Evolutionary conservation across 2,329 filamentous ascomycete genomes (phyloP).

Genomic region (Neonectria coccinea): DNA sequence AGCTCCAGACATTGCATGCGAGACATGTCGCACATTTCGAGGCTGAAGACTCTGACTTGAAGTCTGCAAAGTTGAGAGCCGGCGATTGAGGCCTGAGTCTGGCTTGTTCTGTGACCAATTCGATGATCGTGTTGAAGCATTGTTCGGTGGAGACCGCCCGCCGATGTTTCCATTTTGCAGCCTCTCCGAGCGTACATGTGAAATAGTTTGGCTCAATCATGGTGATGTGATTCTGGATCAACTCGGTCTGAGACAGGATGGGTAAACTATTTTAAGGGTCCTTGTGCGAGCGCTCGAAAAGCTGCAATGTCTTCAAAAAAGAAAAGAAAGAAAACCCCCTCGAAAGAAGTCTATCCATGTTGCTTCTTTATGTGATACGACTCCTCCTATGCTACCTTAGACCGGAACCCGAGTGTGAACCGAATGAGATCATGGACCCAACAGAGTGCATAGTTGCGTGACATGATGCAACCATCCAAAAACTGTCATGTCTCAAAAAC

Average conservation of each 20-base stretch:
- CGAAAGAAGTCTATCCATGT: too few relatives aligned
- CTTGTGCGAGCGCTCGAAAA: background rate
- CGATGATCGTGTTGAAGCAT: slow-evolving; percentile 59
- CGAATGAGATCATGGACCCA: slow-evolving; percentile 1
- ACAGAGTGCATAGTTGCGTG: background rate
- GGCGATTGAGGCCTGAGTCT: slow-evolving; percentile 42
- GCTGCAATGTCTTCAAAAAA: background rate
- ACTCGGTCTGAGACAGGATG: too few relatives aligned
- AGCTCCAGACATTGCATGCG: background rate
- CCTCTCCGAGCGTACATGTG: slow-evolving; percentile 70
- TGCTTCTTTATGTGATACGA: background rate
- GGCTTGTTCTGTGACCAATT: slow-evolving; percentile 64
- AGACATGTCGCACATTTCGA: background rate
- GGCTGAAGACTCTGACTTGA: background rate
- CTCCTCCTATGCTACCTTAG: background rate
- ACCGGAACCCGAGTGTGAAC: background rate
- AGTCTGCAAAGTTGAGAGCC: background rate
- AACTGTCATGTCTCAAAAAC: background rate
- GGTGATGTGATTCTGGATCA: slow-evolving; percentile 14
- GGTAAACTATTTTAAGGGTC: background rate
- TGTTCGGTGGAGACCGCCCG: slow-evolving; percentile 25
- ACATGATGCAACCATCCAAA: background rate
- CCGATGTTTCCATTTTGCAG: slow-evolving; percentile 51
- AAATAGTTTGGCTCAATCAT: slow-evolving; percentile 62
- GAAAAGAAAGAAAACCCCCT: too few relatives aligned